Evolutionary conservation across 352 stramenopile species (phyloP), one percentile per base, ranked within the genome.

Genomic region (Phytopythium helicoides): DNA sequence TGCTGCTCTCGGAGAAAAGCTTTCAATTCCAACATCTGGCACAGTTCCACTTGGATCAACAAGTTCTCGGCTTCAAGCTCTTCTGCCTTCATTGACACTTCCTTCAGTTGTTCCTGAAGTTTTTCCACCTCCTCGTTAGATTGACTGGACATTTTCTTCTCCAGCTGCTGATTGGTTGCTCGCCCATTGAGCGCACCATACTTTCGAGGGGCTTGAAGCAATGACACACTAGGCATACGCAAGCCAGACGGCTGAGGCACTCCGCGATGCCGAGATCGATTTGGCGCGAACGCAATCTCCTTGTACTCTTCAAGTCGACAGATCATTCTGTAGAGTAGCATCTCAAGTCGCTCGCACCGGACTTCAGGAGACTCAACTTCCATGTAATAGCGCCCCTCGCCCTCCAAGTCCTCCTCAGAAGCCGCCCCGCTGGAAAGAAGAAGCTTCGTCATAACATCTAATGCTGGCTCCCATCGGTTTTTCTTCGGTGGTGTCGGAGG

Each of bases 311-410:
- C 83, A 54, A 86, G 88, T 7, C 83, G 76, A 40, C 83, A 93
- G 49, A 93, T 89, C 81, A 93, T 93, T 11, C 83, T 74, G 51
- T 93, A 93, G 16, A 93, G 60, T 22, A 93, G 59, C 78, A 93
- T 90, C 37, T 93, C 83, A 33, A 93, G 56, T 26, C 83, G 69
- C 22, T 89, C 76, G 12, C 79, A 90, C 10, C 83, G 76, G 28
- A 76, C 48, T 23, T 86, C 70, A 3, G 84, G 62, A 8, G 71
- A 54, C 52, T 78, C 66, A 22, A 60, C 58, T 35, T 71, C 60
- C 14, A 25, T 33, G 15, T 36, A 44, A 18, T 41, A 21, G 12
- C 52, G 58, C n/a, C 73, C 57, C 31, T 73, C 56, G 2, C 73
- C 64, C 18, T 64, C 68, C 18, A 71, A 47, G 41, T 87, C 74